Percentiles rank a stretch among this genome's conserved stretches.
Evolutionary conservation across 2,329 filamentous ascomycete genomes (phyloP).

Genomic region (Cordyceps pruinosa): DNA sequence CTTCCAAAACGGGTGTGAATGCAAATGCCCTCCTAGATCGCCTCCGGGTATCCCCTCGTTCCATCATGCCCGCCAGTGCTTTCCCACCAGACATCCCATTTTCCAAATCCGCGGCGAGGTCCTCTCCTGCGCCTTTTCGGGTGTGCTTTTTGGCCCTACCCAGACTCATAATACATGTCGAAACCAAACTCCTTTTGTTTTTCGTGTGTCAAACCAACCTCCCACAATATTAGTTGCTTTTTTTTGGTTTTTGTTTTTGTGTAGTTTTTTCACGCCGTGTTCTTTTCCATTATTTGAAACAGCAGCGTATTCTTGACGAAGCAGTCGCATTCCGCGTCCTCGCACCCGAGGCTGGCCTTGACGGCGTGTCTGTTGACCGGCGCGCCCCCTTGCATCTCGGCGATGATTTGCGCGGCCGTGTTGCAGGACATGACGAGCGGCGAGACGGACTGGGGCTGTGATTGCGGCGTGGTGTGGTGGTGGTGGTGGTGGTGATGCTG

Average conservation of each 20-base stretch:
- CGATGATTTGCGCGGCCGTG: conserved; percentile 31
- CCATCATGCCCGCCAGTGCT: neutral
- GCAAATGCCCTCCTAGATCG: neutral
- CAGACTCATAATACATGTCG: conserved; percentile 8
- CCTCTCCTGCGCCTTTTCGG: neutral
- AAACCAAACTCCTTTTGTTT: conserved; percentile 9
- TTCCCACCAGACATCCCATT: neutral
- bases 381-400: conserved; percentile 31
- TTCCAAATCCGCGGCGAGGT: neutral
- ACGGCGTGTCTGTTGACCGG: conserved; percentile 19
- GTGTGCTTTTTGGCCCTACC: neutral
- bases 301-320: conserved; percentile 15
- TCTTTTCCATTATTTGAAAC: conserved; percentile 13
- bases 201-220: neutral
- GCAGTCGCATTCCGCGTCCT: conserved; percentile 13
- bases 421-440: conserved; percentile 30
- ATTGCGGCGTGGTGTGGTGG: neutral
- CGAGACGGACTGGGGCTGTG: conserved; percentile 13
- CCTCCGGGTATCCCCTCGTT: neutral
- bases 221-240: neutral
- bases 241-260: neutral
- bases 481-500: conserved; percentile 1
- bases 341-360: conserved; percentile 25
- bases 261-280: neutral
- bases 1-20: neutral